A percentile compares a stretch with the other conserved stretches of the same genome.
Evolutionary conservation across 2,329 filamentous ascomycete genomes (phyloP).

Genomic region (Fusarium nurragi): DNA sequence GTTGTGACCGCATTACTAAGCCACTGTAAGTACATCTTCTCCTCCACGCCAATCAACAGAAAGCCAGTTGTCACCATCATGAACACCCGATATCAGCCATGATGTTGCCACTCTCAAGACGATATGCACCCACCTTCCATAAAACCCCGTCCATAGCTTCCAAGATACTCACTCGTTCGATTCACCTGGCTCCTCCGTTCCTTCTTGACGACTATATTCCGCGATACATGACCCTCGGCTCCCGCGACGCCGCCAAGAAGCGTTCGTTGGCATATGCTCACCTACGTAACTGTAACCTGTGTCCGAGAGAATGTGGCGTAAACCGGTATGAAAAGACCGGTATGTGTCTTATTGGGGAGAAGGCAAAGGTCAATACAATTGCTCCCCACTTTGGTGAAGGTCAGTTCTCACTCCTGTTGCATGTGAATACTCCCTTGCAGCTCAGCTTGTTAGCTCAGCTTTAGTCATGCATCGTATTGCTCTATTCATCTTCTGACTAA

Average conservation of each 20-base stretch:
- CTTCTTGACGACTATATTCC: constrained; percentile 79
- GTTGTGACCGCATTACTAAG: constrained; percentile 18
- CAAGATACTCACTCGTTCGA: constrained; percentile 33
- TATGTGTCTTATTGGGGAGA: constrained; percentile 79
- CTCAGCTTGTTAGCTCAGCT: background rate
- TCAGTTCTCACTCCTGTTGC: constrained; percentile 44
- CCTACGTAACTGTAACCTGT: constrained; percentile 81
- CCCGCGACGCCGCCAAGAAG: constrained; percentile 76
- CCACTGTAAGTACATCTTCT: constrained; percentile 1
- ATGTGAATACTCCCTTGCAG: constrained; percentile 21
- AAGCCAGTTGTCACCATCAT: constrained; percentile 36
- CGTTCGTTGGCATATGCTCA: constrained; percentile 78
- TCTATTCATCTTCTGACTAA: constrained; percentile 5
- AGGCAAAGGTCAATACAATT: constrained; percentile 83
- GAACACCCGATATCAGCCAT: constrained; percentile 19
- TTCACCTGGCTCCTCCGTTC: constrained; percentile 71
- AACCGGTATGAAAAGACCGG: constrained; percentile 84
- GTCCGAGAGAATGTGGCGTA: constrained; percentile 78
- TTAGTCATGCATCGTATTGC: background rate
- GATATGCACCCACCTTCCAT: background rate
- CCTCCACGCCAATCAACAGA: constrained; percentile 39
- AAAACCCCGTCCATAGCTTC: constrained; percentile 3
- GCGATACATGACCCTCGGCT: constrained; percentile 74
- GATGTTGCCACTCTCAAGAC: constrained; percentile 25
- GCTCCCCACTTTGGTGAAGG: constrained; percentile 86